phyloP scores from a whole-genome alignment of 495 filamentous ascomycete species.

The Immersiella caudata region DNA sequence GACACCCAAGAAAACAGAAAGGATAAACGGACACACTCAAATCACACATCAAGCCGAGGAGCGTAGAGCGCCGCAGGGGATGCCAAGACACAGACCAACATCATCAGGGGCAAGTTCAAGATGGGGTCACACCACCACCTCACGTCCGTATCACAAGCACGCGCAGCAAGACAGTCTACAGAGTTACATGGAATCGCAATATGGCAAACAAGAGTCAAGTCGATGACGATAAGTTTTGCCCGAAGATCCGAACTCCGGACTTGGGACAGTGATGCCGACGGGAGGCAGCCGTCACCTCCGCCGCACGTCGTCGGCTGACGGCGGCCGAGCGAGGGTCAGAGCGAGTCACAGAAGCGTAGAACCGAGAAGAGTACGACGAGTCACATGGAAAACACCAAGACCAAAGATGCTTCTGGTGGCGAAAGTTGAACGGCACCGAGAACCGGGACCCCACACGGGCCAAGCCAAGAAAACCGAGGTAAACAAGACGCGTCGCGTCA shows the following conservation, averaged over 20 bases:
- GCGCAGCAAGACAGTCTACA: too few species aligned
- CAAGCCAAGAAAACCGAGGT: background rate
- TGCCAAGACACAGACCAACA: too few species aligned
- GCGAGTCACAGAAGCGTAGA: background rate
- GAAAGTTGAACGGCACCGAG: background rate
- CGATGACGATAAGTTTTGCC: background rate
- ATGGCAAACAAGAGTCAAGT: too few species aligned
- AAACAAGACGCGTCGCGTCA: conserved; percentile 24
- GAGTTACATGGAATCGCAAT: too few species aligned
- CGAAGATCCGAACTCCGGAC: background rate
- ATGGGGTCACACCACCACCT: too few species aligned
- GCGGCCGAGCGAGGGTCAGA: background rate
- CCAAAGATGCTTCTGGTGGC: background rate
- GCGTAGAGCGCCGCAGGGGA: too few species aligned
- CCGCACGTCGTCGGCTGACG: background rate
- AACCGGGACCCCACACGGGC: background rate
- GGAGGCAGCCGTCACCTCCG: background rate
- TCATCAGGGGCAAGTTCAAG: too few species aligned
- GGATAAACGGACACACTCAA: too few species aligned
- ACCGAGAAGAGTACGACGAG: background rate
- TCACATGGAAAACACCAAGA: background rate
- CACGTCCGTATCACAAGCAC: too few species aligned
- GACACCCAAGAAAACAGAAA: too few species aligned
- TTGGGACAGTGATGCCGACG: background rate
- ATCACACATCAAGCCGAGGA: too few species aligned